A percentile compares a stretch with the other conserved stretches of the same genome.
These are phyloP conservation scores for Pterulicium gracile DNA, from an alignment of 1,284 basidiomycete species.

Conservation along the genomic window DNA sequence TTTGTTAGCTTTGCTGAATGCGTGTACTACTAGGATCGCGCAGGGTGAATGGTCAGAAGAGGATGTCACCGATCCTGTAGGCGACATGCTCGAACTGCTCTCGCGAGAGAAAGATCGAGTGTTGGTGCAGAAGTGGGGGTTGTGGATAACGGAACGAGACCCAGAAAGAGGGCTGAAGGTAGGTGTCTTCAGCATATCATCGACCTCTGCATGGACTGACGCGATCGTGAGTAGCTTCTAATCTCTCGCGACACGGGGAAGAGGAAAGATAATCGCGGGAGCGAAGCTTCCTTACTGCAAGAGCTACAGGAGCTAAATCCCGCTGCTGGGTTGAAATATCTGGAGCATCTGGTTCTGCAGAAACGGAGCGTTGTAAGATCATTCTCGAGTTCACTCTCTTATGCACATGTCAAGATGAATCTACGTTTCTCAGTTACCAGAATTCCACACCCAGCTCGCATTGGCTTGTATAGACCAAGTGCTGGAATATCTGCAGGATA, in stretches of 20 bases:
- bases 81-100: slow-evolving; percentile 57
- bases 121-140: slow-evolving; percentile 61
- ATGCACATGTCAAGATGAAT: too few relatives aligned
- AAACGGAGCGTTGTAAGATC: slow-evolving; percentile 47
- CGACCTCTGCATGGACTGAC: too few relatives aligned
- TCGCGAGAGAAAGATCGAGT: slow-evolving; percentile 46
- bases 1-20: slow-evolving; percentile 4
- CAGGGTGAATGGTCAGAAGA: slow-evolving; percentile 62
- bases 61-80: slow-evolving; percentile 57
- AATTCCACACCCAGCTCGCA: slow-evolving; percentile 52
- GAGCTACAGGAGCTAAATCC: slow-evolving; percentile 47
- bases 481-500: slow-evolving; percentile 34
- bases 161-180: slow-evolving; percentile 67
- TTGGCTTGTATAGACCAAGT: slow-evolving; percentile 44
- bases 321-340: slow-evolving; percentile 52
- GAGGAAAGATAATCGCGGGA: slow-evolving; percentile 37
- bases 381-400: slow-evolving; percentile 4
- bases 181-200: too few relatives aligned
- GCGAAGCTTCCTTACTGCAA: slow-evolving; percentile 45
- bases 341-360: slow-evolving; percentile 73
- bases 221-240: slow-evolving; percentile 47
- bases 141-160: slow-evolving; percentile 72
- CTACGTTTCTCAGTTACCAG: slow-evolving; percentile 36
- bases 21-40: slow-evolving; percentile 40
- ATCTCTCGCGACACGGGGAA: slow-evolving; percentile 39